Conservation (phyloP, 805 yeast genomes). For the Saccharomycopsis fodiens region DNA sequence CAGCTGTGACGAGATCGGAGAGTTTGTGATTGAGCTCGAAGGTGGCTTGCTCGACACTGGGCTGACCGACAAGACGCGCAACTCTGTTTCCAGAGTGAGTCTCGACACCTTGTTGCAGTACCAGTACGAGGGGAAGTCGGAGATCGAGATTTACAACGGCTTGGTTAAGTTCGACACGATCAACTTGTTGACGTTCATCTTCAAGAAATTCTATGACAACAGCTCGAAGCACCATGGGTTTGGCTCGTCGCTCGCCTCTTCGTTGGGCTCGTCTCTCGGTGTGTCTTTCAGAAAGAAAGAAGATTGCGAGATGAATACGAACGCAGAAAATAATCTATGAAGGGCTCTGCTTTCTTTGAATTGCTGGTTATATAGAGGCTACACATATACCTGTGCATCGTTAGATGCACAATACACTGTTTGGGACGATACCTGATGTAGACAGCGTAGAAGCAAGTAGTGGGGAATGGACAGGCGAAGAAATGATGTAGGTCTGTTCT, state of each 20-base stretch:
- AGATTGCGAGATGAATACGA: not conserved
- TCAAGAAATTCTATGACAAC: slow-evolving; percentile 63
- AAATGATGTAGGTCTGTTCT: too few relatives aligned
- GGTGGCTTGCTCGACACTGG: slow-evolving; percentile 25
- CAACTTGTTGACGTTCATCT: slow-evolving; percentile 58
- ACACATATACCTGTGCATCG: too few relatives aligned
- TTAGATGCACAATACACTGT: too few relatives aligned
- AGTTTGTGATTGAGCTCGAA: slow-evolving; percentile 67
- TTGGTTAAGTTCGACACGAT: slow-evolving; percentile 65
- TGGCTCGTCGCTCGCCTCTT: not conserved
- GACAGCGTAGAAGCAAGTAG: too few relatives aligned
- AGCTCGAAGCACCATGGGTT: not conserved
- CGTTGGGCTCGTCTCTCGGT: not conserved
- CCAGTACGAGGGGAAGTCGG: slow-evolving; percentile 61
- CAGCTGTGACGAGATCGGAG: slow-evolving; percentile 66
- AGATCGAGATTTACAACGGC: slow-evolving; percentile 54
- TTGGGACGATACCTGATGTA: too few relatives aligned
- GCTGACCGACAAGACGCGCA: not conserved
- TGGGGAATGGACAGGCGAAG: too few relatives aligned
- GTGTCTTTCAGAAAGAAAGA: not conserved
- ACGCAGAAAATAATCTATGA: too few relatives aligned
- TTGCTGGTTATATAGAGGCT: too few relatives aligned
- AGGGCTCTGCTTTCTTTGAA: too few relatives aligned
- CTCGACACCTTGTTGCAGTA: slow-evolving; percentile 64
- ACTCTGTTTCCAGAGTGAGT: slow-evolving; percentile 40